phyloP scores from a whole-genome alignment of 2,329 filamentous ascomycete species.

The Knoxdaviesia capensis region DNA sequence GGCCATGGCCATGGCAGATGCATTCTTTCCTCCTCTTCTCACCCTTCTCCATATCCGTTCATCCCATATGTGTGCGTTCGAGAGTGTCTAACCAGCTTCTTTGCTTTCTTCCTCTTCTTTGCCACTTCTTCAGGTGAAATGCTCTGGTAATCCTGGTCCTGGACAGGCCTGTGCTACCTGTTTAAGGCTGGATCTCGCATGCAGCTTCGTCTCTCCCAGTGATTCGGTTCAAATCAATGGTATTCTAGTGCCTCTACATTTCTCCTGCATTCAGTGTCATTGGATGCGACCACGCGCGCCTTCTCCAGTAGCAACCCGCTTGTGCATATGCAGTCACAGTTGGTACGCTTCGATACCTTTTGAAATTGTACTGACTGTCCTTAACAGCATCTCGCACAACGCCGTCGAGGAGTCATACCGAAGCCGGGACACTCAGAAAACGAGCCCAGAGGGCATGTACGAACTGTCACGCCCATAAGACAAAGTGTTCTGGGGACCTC shows the following conservation, averaged over 20 bases:
- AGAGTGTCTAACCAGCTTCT: constrained; percentile 1
- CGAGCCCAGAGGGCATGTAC: constrained; percentile 21
- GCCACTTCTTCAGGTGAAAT: constrained; percentile 16
- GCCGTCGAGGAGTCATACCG: constrained; percentile 19
- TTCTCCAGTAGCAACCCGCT: neutral
- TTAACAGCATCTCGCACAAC: constrained; percentile 15
- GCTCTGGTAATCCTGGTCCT: constrained; percentile 15
- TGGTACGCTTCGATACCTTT: neutral
- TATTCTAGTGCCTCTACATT: neutral
- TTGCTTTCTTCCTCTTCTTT: neutral
- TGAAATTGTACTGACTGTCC: constrained; percentile 5
- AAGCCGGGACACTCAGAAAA: constrained; percentile 20
- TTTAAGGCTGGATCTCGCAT: constrained; percentile 15
- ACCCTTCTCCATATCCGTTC: neutral
- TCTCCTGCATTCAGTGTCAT: neutral
- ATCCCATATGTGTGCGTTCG: neutral
- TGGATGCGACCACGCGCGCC: constrained; percentile 1
- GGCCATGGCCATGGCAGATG: neutral
- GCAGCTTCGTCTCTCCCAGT: constrained; percentile 12
- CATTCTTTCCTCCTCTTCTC: neutral
- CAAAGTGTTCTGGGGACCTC: constrained; percentile 20
- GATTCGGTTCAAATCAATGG: constrained; percentile 4
- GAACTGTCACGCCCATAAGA: constrained; percentile 21
- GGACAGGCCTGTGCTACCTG: constrained; percentile 17
- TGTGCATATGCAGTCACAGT: neutral